These are phyloP conservation scores for Otatea glauca DNA, from an alignment of 176 grass and related monocot species.

Conservation along the genomic window DNA sequence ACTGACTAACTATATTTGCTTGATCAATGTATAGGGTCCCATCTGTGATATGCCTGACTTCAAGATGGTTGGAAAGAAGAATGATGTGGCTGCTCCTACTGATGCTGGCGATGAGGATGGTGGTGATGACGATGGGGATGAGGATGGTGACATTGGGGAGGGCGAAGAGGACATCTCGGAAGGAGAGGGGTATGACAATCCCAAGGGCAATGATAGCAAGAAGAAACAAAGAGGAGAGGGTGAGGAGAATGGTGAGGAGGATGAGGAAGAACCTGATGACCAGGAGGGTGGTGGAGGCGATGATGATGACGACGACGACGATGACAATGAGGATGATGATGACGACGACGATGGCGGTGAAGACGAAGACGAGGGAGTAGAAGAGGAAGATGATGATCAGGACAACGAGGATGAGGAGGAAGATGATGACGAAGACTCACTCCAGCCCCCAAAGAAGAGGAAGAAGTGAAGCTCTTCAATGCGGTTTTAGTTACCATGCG, in stretches of 20 bases:
- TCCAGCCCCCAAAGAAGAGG: slow-evolving; percentile 82
- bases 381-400: slow-evolving; percentile 49
- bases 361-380: slow-evolving; percentile 35
- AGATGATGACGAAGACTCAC: slow-evolving; percentile 66
- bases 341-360: slow-evolving; percentile 19
- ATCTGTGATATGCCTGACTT: slow-evolving; percentile 43
- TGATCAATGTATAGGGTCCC: slow-evolving; percentile 41
- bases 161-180: slow-evolving; percentile 69
- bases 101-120: slow-evolving; percentile 68
- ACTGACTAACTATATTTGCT: slow-evolving; percentile 17
- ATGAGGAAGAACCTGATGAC: slow-evolving; percentile 58
- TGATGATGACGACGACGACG: slow-evolving; percentile 7
- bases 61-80: slow-evolving; percentile 40
- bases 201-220: slow-evolving; percentile 49
- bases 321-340: background rate
- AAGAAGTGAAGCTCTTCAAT: slow-evolving; percentile 67
- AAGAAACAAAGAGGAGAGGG: slow-evolving; percentile 58
- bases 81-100: slow-evolving; percentile 46
- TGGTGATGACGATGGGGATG: slow-evolving; percentile 47
- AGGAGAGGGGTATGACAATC: slow-evolving; percentile 67
- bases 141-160: slow-evolving; percentile 60
- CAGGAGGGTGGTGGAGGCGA: slow-evolving; percentile 46
- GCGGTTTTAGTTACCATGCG: slow-evolving; percentile 46
- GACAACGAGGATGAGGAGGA: slow-evolving; percentile 55
- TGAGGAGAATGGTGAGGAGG: slow-evolving; percentile 67